Conservation (phyloP, 805 yeast genomes). For the Ascoidea tarda region DNA sequence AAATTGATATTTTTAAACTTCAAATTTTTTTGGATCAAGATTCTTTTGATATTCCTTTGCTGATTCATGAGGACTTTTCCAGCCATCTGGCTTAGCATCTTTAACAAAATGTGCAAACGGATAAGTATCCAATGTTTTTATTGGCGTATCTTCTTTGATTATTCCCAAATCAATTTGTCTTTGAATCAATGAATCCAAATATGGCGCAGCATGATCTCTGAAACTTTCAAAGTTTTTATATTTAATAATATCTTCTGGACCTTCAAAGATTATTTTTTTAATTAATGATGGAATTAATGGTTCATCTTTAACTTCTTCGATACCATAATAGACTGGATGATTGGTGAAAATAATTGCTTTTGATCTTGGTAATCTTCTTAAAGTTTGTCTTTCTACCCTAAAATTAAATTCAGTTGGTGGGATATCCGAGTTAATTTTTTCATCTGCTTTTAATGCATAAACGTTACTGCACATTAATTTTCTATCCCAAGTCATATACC, state of each 20-base stretch:
- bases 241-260: constrained; percentile 48
- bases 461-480: constrained; percentile 41
- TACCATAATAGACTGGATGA: constrained; percentile 65
- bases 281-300: constrained; percentile 59
- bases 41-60: constrained; percentile 6
- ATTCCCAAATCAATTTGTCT: constrained; percentile 45
- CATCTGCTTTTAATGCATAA: constrained; percentile 32
- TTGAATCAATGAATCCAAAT: constrained; percentile 40
- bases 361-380: constrained; percentile 51
- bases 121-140: constrained; percentile 43
- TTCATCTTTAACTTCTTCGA: constrained; percentile 73
- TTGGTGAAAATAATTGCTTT: constrained; percentile 59
- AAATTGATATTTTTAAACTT: background rate
- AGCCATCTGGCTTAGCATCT: constrained; percentile 24
- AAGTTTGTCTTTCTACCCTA: constrained; percentile 61
- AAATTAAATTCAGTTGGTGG: constrained; percentile 43
- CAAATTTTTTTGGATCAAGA: background rate
- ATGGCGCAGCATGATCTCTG: constrained; percentile 44
- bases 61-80: constrained; percentile 20
- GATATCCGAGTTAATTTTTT: constrained; percentile 29
- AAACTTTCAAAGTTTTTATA: constrained; percentile 48
- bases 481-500: constrained; percentile 68
- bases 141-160: constrained; percentile 38
- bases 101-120: constrained; percentile 47
- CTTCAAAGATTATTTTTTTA: constrained; percentile 48